Conservation (phyloP, 805 yeast genomes). For the Metschnikowia dekortorum region DNA sequence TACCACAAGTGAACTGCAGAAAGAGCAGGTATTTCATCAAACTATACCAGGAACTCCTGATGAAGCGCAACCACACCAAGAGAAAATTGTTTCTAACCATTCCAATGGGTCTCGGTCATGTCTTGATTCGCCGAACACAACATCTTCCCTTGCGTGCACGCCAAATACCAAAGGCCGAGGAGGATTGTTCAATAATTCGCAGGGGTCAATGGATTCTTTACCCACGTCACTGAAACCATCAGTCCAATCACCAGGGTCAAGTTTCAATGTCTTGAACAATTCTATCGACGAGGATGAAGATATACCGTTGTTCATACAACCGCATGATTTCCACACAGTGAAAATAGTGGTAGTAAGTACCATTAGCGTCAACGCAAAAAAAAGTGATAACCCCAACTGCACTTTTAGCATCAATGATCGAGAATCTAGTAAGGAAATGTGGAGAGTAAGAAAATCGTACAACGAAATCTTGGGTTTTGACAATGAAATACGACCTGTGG, state of each 20-base stretch:
- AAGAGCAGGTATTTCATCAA: neutral
- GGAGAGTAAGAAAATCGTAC: constrained; percentile 66
- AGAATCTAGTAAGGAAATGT: constrained; percentile 59
- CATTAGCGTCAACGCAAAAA: constrained; percentile 30
- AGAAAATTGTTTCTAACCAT: neutral
- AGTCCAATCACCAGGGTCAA: constrained; percentile 8
- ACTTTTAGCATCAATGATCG: constrained; percentile 63
- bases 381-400: constrained; percentile 54
- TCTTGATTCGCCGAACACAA: constrained; percentile 2
- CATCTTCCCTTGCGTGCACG: neutral
- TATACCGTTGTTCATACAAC: constrained; percentile 51
- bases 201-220: constrained; percentile 1
- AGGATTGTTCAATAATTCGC: neutral
- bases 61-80: neutral
- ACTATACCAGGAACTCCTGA: neutral
- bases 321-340: constrained; percentile 52
- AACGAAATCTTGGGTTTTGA: constrained; percentile 62
- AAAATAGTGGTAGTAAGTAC: constrained; percentile 48
- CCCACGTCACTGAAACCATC: neutral
- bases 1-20: neutral
- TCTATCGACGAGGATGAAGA: constrained; percentile 34
- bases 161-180: neutral
- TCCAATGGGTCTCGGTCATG: neutral
- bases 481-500: constrained; percentile 48
- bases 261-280: constrained; percentile 15